Percentiles rank a stretch among this genome's conserved stretches.
Evolutionary conservation across 2,329 filamentous ascomycete species (phyloP).

Genomic region (Botryotinia narcissicola): DNA sequence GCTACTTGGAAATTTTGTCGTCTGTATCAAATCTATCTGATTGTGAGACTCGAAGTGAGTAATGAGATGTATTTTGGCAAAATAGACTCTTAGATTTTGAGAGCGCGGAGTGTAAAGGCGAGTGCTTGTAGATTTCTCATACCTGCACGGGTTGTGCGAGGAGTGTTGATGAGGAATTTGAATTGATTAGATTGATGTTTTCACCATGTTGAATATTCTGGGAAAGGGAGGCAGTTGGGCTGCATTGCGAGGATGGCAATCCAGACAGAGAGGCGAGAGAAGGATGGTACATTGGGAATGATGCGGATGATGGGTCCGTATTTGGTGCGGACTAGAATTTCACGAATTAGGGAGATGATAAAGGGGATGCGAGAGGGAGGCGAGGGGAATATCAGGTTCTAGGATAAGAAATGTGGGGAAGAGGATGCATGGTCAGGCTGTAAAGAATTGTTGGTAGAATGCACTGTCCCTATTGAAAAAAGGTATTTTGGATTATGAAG

Average conservation of each 20-base stretch:
- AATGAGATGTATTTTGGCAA: too few relatives aligned
- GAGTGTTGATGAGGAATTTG: too few relatives aligned
- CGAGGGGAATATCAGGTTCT: not conserved
- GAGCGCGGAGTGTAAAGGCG: too few relatives aligned
- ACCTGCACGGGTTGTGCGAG: too few relatives aligned
- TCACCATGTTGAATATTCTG: not conserved
- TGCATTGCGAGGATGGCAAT: not conserved
- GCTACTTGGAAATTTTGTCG: fast-evolving
- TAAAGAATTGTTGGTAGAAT: not conserved
- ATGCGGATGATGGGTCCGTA: conserved; percentile 49
- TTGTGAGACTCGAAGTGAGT: too few relatives aligned
- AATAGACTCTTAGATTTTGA: too few relatives aligned
- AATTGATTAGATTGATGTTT: not conserved
- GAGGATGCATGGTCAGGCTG: not conserved
- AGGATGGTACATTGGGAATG: conserved; percentile 47
- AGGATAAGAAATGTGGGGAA: not conserved
- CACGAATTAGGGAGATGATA: not conserved
- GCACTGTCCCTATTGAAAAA: not conserved
- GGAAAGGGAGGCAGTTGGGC: not conserved
- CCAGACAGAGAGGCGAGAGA: conserved; percentile 26
- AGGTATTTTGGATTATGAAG: not conserved
- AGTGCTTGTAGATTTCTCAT: too few relatives aligned
- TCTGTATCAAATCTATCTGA: not conserved
- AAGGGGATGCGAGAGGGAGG: not conserved
- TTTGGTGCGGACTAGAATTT: conserved; percentile 37